Evolutionary conservation across 176 grass and related monocot genomes (phyloP).

Genomic region (Triticum dicoccoides): DNA sequence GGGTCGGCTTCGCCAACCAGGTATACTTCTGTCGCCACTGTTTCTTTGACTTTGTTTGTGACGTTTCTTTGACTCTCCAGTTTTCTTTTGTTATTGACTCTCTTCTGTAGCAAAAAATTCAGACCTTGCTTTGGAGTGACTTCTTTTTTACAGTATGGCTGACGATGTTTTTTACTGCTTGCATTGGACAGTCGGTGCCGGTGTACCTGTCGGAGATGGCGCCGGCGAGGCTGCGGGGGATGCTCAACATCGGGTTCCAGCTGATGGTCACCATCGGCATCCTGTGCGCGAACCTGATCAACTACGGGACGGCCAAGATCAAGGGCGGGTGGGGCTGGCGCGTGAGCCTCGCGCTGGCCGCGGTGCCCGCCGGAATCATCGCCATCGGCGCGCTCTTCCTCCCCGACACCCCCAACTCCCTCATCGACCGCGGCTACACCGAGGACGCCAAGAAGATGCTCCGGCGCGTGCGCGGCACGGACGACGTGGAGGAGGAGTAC

Average conservation of each 20-base stretch:
- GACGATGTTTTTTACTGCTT: neutral
- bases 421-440: conserved; percentile 72
- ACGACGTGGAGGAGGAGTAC: conserved; percentile 82
- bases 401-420: conserved; percentile 91
- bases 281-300: conserved; percentile 77
- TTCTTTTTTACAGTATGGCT: neutral
- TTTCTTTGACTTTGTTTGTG: neutral
- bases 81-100: neutral
- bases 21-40: conserved; percentile 17
- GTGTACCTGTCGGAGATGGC: conserved; percentile 98
- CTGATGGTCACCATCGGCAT: conserved; percentile 94
- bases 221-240: conserved; percentile 74
- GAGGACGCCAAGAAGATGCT: conserved; percentile 69
- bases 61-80: neutral
- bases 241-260: conserved; percentile 99
- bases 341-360: conserved; percentile 76
- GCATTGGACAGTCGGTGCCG: conserved; percentile 66
- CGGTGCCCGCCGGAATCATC: conserved; percentile 81
- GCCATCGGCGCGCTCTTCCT: conserved; percentile 82
- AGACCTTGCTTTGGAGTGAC: neutral
- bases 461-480: conserved; percentile 76
- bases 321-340: conserved; percentile 82
- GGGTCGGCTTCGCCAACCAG: conserved; percentile 94
- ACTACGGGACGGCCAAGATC: conserved; percentile 88
- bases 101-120: no score